phyloP scores from a whole-genome alignment of 2,329 filamentous ascomycete genomes.

The Cercospora sesami region DNA sequence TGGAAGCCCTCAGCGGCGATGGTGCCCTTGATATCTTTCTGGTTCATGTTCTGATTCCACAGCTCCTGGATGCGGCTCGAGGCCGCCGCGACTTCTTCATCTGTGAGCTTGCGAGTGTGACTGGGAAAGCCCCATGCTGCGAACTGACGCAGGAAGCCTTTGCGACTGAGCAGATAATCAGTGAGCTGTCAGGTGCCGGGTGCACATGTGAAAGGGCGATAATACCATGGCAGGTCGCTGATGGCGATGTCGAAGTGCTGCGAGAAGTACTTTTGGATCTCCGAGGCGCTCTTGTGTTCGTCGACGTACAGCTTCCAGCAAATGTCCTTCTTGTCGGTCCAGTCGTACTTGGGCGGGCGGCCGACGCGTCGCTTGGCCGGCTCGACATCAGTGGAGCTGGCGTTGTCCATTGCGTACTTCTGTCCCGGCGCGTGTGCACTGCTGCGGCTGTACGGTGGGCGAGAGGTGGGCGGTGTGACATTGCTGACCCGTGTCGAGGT shows the following conservation, averaged over 20 bases:
- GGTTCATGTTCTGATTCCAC: conserved; percentile 72
- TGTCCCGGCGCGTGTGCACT: not conserved
- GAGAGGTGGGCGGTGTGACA: conserved; percentile 2
- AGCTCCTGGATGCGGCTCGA: conserved; percentile 71
- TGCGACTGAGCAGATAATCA: conserved; percentile 9
- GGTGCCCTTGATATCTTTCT: conserved; percentile 71
- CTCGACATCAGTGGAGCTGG: not conserved
- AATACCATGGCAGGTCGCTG: conserved; percentile 57
- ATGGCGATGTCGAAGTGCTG: conserved; percentile 44
- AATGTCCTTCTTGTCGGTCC: conserved; percentile 65
- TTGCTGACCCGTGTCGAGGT: not conserved
- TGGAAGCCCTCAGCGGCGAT: conserved; percentile 71
- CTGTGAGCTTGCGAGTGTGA: conserved; percentile 66
- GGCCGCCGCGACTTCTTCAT: conserved; percentile 67
- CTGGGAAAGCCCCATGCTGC: conserved; percentile 70
- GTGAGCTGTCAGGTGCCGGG: not conserved
- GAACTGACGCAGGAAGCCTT: conserved; percentile 34
- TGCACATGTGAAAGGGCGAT: conserved; percentile 53
- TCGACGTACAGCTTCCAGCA: conserved; percentile 74
- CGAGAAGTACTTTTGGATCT: conserved; percentile 70
- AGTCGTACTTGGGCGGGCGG: conserved; percentile 53
- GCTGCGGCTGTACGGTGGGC: not conserved
- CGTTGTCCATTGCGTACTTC: not conserved
- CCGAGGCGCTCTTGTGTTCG: conserved; percentile 69
- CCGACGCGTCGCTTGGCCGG: not conserved